Base-by-base conservation (phyloP, 2,329 filamentous ascomycete genomes). In the Talaromyces funiculosus region DNA sequence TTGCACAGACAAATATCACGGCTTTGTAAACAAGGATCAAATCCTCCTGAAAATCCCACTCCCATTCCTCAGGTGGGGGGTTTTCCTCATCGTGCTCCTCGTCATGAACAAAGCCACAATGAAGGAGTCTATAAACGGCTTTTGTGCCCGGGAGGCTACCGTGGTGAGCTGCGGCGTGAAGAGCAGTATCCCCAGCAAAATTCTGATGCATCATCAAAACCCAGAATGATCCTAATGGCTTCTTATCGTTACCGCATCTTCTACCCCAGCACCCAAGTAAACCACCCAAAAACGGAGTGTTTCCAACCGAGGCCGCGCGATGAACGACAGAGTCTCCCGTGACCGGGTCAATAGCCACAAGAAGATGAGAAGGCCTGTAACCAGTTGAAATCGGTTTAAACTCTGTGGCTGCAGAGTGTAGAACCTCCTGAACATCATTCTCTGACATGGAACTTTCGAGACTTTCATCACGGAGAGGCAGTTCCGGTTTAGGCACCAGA, bases 291-390 rank as follows among this genome's bases (percentile, higher is more conserved):
- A 26, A 49, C 43, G n/a, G 22, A 29, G 43, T 49, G 24, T 49
- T 49, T 49, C 43, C 43, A 49, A 49, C 43, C 22, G 43, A 49
- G 22, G 43, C 43, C 43, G 43, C 43, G 43, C 43, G 43, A 49
- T 49, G 43, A 49, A 49, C 24, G 43, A 49, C 43, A 29, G 43
- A 49, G 43, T 49, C 43, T 49, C 43, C 43, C 43, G 43, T 49
- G 29, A 49, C 22, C 24, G 43, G 43, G 43, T 49, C 43, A 31
- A 49, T 49, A 49, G 43, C 43, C 43, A 24, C 43, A 31, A 49
- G n/a, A 49, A 49, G 43, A 49, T 49, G 12, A 49, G n/a, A 29
- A 49, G 24, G 24, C 43, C 43, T 12, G 43, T 49, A 49, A 49
- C 12, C n/a, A 29, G 22, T 49, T 49, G 43, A 49, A 49, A 49